Evolutionary conservation across 441 rosid species (phyloP).

Genomic region (Manihot esculenta): DNA sequence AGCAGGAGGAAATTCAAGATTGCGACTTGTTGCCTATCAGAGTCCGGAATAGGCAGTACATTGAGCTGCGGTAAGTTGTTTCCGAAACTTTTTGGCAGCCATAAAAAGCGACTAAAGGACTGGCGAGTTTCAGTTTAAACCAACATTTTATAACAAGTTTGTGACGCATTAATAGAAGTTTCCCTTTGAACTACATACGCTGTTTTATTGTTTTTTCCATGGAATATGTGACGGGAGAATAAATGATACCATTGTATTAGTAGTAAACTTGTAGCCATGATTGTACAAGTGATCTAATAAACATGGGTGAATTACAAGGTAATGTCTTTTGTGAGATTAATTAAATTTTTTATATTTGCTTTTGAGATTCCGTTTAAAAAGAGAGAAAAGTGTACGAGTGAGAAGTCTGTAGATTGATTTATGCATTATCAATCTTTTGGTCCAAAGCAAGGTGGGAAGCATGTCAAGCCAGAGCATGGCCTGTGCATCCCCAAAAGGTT

Average conservation of each 20-base stretch:
- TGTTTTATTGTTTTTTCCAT: too few species aligned
- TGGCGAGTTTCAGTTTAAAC: neutral
- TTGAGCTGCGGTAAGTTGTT: neutral
- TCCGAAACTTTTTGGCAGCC: too few species aligned
- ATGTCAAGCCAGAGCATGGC: slow-evolving; percentile 10
- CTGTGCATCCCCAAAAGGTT: neutral
- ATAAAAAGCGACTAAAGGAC: too few species aligned
- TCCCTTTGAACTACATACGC: too few species aligned
- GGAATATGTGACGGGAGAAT: neutral
- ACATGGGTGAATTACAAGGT: too few species aligned
- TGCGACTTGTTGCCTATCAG: neutral
- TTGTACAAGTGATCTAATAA: too few species aligned
- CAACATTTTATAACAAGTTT: neutral
- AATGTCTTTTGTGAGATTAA: too few species aligned
- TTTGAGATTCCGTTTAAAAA: neutral
- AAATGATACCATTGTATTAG: neutral
- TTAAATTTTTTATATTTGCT: too few species aligned
- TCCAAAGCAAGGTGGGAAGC: neutral
- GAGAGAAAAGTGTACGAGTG: neutral
- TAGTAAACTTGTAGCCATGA: too few species aligned
- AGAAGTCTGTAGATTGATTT: neutral
- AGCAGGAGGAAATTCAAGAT: neutral
- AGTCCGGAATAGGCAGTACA: neutral
- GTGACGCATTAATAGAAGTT: too few species aligned
- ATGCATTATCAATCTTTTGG: neutral